Conservation (phyloP, 257 asterid genomes). For the Solanum chmielewskii region DNA sequence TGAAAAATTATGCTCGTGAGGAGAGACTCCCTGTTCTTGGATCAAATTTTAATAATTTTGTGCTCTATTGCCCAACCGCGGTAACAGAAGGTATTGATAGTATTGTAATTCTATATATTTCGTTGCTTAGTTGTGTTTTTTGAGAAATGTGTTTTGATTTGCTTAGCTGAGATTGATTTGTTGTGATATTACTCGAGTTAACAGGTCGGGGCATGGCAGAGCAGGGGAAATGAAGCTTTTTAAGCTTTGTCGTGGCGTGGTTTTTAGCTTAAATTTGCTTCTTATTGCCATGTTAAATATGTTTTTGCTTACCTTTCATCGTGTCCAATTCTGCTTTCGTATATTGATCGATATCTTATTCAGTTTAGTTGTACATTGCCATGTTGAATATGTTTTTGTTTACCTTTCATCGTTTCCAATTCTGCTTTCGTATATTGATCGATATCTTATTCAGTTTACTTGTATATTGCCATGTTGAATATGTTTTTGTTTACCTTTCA, state of each 20-base stretch:
- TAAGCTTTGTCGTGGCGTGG: background rate
- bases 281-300: background rate
- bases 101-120: background rate
- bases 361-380: background rate
- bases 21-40: constrained; percentile 28
- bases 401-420: background rate
- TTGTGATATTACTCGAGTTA: background rate
- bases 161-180: background rate
- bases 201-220: background rate
- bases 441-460: background rate
- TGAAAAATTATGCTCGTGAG: constrained; percentile 30
- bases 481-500: too few species aligned
- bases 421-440: too few species aligned
- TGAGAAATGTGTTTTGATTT: background rate
- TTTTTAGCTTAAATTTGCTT: background rate
- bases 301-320: background rate
- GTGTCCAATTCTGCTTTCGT: background rate
- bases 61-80: constrained; percentile 18
- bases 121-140: background rate
- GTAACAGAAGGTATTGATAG: constrained; percentile 14
- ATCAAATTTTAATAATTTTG: constrained; percentile 11
- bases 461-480: too few species aligned
- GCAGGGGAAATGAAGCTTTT: background rate
- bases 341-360: background rate
- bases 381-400: background rate